A percentile compares a stretch with the other conserved stretches of the same genome.
These are phyloP conservation scores for Polyplosphaeria fusca DNA, from an alignment of 495 filamentous ascomycete species.

Conservation along the genomic window DNA sequence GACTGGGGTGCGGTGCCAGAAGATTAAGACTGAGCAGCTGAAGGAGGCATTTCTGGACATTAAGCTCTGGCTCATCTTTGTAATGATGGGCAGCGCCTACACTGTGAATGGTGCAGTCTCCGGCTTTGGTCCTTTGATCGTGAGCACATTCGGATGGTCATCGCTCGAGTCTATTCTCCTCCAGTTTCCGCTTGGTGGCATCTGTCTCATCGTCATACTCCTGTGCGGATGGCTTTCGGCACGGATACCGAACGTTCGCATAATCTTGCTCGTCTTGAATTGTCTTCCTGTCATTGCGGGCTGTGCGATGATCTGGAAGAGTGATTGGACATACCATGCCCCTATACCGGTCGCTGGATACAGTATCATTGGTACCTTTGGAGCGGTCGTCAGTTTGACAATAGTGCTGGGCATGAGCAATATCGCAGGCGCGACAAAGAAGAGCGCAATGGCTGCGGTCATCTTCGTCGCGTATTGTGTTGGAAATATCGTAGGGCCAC, in stretches of 20 bases:
- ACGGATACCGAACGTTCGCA: slow-evolving; percentile 58
- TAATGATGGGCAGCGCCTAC: slow-evolving; percentile 63
- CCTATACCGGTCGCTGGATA: slow-evolving; percentile 65
- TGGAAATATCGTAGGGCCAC: slow-evolving; percentile 71
- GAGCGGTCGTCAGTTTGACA: slow-evolving; percentile 60
- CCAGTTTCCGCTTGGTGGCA: slow-evolving; percentile 67
- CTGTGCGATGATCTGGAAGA: slow-evolving; percentile 71
- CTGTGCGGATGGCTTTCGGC: slow-evolving; percentile 61
- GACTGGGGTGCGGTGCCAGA: slow-evolving; percentile 53
- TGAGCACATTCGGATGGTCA: slow-evolving; percentile 68
- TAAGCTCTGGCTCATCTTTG: slow-evolving; percentile 53
- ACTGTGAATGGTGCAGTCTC: slow-evolving; percentile 73
- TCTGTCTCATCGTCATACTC: slow-evolving; percentile 63
- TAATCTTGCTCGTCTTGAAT: slow-evolving; percentile 60
- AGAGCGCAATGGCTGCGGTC: slow-evolving; percentile 66
- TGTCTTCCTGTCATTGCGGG: slow-evolving; percentile 72
- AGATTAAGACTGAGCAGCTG: slow-evolving; percentile 51
- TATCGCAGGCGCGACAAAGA: slow-evolving; percentile 75
- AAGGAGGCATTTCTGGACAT: slow-evolving; percentile 49
- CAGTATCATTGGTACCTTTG: slow-evolving; percentile 68
- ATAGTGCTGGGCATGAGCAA: slow-evolving; percentile 69
- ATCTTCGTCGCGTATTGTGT: slow-evolving; percentile 74
- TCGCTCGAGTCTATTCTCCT: slow-evolving; percentile 65
- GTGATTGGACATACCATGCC: slow-evolving; percentile 60
- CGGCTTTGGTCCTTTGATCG: slow-evolving; percentile 73